Conservation (phyloP, 805 yeast genomes). For the Pichia rugopelliculosa region DNA sequence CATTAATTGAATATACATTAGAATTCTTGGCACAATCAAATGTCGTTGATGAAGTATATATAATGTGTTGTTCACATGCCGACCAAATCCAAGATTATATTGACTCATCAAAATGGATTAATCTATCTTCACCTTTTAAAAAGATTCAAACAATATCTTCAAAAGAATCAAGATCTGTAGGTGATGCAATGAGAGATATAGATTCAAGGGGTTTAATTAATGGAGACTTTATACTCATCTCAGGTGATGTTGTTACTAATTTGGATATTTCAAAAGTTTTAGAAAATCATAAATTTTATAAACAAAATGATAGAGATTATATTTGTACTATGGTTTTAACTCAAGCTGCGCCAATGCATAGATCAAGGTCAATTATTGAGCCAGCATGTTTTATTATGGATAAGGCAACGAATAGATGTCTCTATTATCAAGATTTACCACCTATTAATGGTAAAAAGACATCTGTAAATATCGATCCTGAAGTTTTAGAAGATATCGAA, state of each 20-base stretch:
- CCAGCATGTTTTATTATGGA: conserved; percentile 84
- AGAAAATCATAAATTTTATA: conserved; percentile 65
- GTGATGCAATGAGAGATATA: conserved; percentile 95
- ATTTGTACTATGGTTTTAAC: conserved; percentile 91
- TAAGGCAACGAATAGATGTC: conserved; percentile 62
- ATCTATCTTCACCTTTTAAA: conserved; percentile 69
- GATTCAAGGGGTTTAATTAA: conserved; percentile 85
- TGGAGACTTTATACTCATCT: conserved; percentile 81
- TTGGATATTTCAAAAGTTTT: conserved; percentile 70
- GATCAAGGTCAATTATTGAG: conserved; percentile 72
- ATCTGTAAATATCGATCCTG: conserved; percentile 68
- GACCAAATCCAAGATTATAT: conserved; percentile 81
- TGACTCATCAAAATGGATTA: conserved; percentile 62
- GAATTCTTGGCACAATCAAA: conserved; percentile 83
- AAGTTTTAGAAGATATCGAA: conserved; percentile 65
- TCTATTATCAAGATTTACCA: conserved; percentile 77
- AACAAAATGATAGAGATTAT: conserved; percentile 75
- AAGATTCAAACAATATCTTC: conserved; percentile 71
- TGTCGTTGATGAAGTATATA: conserved; percentile 80
- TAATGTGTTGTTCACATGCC: conserved; percentile 88
- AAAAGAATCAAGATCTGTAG: conserved; percentile 83
- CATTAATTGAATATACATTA: conserved; percentile 87
- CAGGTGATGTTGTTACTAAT: conserved; percentile 95
- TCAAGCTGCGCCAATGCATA: conserved; percentile 75
- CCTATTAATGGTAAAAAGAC: conserved; percentile 39